These are phyloP conservation scores for Lentinula boryana DNA, from an alignment of 768 basidiomycete species.

Conservation along the genomic window DNA sequence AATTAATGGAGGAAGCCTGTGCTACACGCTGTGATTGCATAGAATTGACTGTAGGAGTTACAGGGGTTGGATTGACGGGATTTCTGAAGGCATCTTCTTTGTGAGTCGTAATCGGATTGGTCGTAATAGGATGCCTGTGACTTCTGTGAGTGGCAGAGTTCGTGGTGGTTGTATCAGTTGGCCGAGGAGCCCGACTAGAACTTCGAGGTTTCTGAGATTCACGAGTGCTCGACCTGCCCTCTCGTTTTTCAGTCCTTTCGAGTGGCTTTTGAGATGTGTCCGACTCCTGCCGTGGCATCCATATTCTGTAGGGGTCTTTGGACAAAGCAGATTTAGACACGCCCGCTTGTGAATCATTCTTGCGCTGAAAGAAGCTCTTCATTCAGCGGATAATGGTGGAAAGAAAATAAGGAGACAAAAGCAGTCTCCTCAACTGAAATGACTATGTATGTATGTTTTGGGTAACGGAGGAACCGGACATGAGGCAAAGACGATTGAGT, in stretches of 20 bases:
- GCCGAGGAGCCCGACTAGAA: constrained; percentile 21
- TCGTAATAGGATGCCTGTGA: not conserved
- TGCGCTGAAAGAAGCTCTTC: constrained; percentile 47
- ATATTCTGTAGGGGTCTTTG: constrained; percentile 16
- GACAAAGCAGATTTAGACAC: constrained; percentile 29
- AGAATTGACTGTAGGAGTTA: not conserved
- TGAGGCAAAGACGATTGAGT: not conserved
- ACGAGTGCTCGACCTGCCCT: constrained; percentile 11
- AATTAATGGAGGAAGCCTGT: not conserved
- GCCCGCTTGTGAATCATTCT: constrained; percentile 37
- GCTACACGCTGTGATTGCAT: constrained; percentile 4
- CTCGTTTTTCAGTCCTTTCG: constrained; percentile 2
- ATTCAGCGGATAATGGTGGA: constrained; percentile 27
- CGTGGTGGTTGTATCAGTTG: not conserved
- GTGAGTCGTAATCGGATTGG: not conserved
- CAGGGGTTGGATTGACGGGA: not conserved
- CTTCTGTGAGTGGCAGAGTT: not conserved
- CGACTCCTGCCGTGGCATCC: constrained; percentile 1
- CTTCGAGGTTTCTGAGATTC: constrained; percentile 20
- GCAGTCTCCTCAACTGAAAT: not conserved
- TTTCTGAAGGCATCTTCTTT: not conserved
- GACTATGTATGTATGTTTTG: not conserved
- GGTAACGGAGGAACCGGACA: not conserved
- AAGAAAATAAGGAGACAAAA: constrained; percentile 16
- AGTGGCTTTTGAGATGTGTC: not conserved